Base-by-base conservation (phyloP, 2,329 filamentous ascomycete species). In the Epichloe amarillans region DNA sequence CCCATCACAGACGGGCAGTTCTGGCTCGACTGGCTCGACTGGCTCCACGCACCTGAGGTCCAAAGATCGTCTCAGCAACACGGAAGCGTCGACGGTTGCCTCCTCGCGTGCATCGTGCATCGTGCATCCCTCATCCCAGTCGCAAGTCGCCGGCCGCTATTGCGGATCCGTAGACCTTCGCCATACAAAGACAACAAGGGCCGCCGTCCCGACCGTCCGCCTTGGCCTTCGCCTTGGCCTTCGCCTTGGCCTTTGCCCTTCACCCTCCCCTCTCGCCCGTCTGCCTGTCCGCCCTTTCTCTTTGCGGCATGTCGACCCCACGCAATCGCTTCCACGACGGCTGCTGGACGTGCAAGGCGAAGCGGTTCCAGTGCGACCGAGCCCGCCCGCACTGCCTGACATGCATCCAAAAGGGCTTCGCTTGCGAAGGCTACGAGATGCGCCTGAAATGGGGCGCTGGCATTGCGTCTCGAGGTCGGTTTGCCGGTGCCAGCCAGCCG, bases 301-400 rank as follows among this genome's bases (percentile, higher is more conserved):
- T 26, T 44, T 49, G 41, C 21, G 48, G 40, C 41, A 50, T 50
- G 48, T 45, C 48, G 41, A 49, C 41, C 41, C 47, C 41, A 33
- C 48, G 48, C 36, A 50, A 45, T 35, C 48, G 48, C n/a, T 50
- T 50, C 41, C 48, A 50, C 40, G 48, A 45, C 14, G 41, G 48
- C n/a, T 50, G 48, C 41, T 50, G 48, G 48, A 50, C 48, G 19
- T 50, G 41, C 48, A 50, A 50, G 48, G 41, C 40, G 7, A 50
- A 39, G 36, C 41, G 41, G 35, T 39, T 50, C 21, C 48, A 50
- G 36, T 50, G 48, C 21, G 47, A 50, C 40, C 48, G 41, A 39
- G 45, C 48, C 41, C 41, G 48, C 21, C 41, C 41, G 5, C 40
- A 50, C 36, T 44, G 48, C 41, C 41, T 49, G 17, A 49, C 17